phyloP scores from a whole-genome alignment of 106 monocot species.

The Dioscorea zingiberensis region DNA sequence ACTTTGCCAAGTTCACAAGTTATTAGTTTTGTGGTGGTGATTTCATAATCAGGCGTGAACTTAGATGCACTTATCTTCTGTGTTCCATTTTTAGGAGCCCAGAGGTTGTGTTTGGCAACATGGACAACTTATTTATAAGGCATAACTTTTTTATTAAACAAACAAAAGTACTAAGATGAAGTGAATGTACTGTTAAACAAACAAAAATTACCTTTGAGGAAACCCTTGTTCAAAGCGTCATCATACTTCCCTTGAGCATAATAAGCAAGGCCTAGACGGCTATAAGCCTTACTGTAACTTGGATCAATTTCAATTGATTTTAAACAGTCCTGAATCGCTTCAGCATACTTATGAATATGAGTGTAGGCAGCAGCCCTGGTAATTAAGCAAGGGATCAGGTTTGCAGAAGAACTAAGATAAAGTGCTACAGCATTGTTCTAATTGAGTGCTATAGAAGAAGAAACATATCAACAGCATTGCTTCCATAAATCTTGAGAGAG shows the following conservation, averaged over 20 bases:
- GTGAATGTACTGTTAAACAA: background rate
- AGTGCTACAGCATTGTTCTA: no score
- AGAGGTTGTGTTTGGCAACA: no score
- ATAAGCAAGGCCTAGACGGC: conserved; percentile 69
- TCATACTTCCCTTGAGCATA: conserved; percentile 56
- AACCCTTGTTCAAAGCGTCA: conserved; percentile 52
- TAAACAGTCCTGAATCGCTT: conserved; percentile 70
- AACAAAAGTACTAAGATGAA: conserved; percentile 2
- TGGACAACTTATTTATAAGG: no score
- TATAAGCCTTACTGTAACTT: conserved; percentile 80
- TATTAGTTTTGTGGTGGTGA: no score
- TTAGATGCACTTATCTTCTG: no score
- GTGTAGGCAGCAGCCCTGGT: conserved; percentile 93
- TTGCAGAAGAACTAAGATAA: no score
- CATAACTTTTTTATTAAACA: background rate
- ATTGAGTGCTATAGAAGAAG: no score
- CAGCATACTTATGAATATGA: conserved; percentile 41
- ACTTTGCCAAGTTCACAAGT: no score
- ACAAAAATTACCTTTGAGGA: conserved; percentile 23
- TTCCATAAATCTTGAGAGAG: no score
- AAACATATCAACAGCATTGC: no score
- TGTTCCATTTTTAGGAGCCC: no score
- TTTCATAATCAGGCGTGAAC: no score
- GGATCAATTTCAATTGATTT: conserved; percentile 82
- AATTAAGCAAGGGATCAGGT: background rate